Conservation (phyloP, 257 asterid species). For the Ophiorrhiza pumila region DNA sequence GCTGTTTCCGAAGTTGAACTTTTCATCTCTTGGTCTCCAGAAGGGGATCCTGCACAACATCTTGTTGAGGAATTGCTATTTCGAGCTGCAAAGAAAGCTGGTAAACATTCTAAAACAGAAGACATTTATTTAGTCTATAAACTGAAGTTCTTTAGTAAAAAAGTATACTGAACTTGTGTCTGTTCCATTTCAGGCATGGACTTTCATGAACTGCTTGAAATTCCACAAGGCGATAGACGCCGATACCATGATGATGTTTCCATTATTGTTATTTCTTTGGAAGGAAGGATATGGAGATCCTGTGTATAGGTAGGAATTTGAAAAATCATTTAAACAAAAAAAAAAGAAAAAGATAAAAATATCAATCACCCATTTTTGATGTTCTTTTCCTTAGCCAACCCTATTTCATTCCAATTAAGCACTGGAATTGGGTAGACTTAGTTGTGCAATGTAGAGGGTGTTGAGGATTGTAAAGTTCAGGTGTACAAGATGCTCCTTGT, state of each 20-base stretch:
- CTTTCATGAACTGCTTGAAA: conserved; percentile 83
- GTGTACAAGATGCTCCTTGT: conserved; percentile 22
- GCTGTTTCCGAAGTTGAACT: conserved; percentile 84
- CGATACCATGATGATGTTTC: conserved; percentile 97
- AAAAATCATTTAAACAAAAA: conserved; percentile 13
- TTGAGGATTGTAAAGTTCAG: conserved; percentile 26
- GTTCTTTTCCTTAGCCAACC: conserved; percentile 37
- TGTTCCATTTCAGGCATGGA: conserved; percentile 64
- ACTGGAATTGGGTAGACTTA: conserved; percentile 36
- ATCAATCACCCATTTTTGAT: conserved; percentile 35
- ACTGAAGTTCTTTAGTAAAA: background rate
- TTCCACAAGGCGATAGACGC: conserved; percentile 94
- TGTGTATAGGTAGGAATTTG: conserved; percentile 51
- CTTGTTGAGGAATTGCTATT: conserved; percentile 80
- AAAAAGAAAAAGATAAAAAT: conserved; percentile 8
- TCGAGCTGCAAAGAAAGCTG: conserved; percentile 95
- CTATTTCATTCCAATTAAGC: conserved; percentile 33
- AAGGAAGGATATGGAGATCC: conserved; percentile 97
- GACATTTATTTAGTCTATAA: background rate
- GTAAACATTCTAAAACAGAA: conserved; percentile 24
- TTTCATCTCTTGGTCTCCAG: conserved; percentile 86
- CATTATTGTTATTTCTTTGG: conserved; percentile 91
- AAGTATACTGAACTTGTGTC: background rate
- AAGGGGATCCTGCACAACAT: conserved; percentile 98
- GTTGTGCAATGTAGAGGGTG: conserved; percentile 28